These are phyloP conservation scores for Sanghuangporus sanghuang DNA, from an alignment of 1,284 basidiomycete genomes.

Conservation along the genomic window DNA sequence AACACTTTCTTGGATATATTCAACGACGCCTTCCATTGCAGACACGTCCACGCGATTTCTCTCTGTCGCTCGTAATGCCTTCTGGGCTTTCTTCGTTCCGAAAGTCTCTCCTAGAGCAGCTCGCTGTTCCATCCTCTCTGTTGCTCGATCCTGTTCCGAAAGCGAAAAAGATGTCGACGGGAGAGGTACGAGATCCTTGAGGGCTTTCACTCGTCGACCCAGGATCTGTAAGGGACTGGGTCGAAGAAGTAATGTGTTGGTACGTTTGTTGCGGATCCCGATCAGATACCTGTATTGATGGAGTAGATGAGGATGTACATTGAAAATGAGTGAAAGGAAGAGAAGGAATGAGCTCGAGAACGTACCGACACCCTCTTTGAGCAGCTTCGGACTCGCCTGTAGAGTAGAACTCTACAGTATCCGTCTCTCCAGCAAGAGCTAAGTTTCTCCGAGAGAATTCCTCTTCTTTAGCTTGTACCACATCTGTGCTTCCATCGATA, in stretches of 20 bases:
- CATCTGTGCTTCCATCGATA: too few relatives aligned
- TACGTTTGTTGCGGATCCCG: conserved; percentile 68
- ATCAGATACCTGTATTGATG: conserved; percentile 50
- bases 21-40: conserved; percentile 78
- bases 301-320: neutral
- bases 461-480: conserved; percentile 25
- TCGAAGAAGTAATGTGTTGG: conserved; percentile 62
- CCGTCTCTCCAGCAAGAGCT: conserved; percentile 68
- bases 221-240: conserved; percentile 72
- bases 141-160: conserved; percentile 23
- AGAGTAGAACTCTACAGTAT: conserved; percentile 57
- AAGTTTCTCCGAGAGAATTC: conserved; percentile 43
- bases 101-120: conserved; percentile 86
- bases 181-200: conserved; percentile 32
- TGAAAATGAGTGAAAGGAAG: conserved; percentile 18
- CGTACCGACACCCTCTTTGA: conserved; percentile 59
- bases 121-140: conserved; percentile 58
- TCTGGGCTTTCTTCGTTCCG: conserved; percentile 89
- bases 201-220: conserved; percentile 73
- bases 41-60: conserved; percentile 83
- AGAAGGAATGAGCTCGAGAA: conserved; percentile 17
- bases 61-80: conserved; percentile 76
- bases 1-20: conserved; percentile 77
- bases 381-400: conserved; percentile 39
- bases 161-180: conserved; percentile 33